A percentile compares a stretch with the other conserved stretches of the same genome.
phyloP scores from a whole-genome alignment of 148 eudicot species.

The Silene uniflora region DNA sequence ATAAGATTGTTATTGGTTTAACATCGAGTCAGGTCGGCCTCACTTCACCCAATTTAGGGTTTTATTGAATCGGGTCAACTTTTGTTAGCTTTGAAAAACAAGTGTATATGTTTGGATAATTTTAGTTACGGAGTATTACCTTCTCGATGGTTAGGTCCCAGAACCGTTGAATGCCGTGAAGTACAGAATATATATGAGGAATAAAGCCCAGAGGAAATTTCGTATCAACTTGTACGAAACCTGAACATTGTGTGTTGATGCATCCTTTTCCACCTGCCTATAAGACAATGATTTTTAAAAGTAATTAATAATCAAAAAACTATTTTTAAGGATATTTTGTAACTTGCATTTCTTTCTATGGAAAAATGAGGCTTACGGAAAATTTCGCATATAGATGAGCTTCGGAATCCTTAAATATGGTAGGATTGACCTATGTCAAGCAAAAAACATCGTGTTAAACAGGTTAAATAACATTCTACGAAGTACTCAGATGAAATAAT shows the following conservation, averaged over 20 bases:
- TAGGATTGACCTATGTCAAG: background rate
- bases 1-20: too few relatives aligned
- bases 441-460: background rate
- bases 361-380: background rate
- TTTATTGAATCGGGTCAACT: too few relatives aligned
- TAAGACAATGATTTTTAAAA: background rate
- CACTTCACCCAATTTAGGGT: too few relatives aligned
- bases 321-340: background rate
- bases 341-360: too few relatives aligned
- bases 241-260: constrained; percentile 5
- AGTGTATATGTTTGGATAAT: background rate
- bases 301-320: background rate
- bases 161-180: background rate
- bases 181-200: background rate
- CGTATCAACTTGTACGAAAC: constrained; percentile 1
- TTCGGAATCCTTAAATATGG: background rate
- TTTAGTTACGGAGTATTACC: background rate
- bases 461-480: too few relatives aligned
- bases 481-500: too few relatives aligned
- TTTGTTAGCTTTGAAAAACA: too few relatives aligned
- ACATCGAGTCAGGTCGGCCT: too few relatives aligned
- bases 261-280: constrained; percentile 1
- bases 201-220: background rate
- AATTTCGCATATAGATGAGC: background rate
- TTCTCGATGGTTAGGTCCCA: background rate